Evolutionary conservation across 345 rosid genomes (phyloP).

Genomic region (Populus ilicifolia): DNA sequence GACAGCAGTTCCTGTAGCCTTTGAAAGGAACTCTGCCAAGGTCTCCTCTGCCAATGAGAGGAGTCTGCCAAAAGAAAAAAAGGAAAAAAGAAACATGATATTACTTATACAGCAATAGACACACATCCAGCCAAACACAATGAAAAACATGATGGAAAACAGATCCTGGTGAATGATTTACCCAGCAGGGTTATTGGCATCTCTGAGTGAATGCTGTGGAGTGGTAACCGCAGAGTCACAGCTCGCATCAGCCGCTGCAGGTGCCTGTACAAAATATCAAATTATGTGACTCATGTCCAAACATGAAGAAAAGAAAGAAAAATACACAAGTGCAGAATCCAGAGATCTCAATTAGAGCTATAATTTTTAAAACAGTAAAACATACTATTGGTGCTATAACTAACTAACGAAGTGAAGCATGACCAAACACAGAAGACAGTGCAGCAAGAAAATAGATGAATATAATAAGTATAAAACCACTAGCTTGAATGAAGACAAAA

Average conservation of each 20-base stretch:
- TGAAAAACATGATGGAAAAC: not conserved
- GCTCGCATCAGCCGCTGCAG: constrained; percentile 82
- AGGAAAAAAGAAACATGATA: not conserved
- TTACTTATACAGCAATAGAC: not conserved
- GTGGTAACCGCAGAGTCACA: constrained; percentile 94
- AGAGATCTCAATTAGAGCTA: not conserved
- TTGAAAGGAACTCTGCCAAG: constrained; percentile 99
- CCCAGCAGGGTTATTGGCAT: constrained; percentile 99
- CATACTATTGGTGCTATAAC: not conserved
- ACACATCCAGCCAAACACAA: not conserved
- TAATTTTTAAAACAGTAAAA: not conserved
- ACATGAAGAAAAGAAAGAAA: not conserved
- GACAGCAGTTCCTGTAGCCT: constrained; percentile 99
- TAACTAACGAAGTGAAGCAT: not conserved
- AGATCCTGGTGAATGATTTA: constrained; percentile 21
- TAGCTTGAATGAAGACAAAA: not conserved
- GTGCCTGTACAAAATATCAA: constrained; percentile 40
- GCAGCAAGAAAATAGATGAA: not conserved
- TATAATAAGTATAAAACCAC: not conserved
- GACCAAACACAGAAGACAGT: not conserved
- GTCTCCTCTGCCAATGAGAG: constrained; percentile 99
- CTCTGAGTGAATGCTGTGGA: constrained; percentile 90
- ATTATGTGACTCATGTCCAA: constrained; percentile 7
- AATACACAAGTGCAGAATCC: not conserved
- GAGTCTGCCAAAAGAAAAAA: constrained; percentile 53